Conservation (phyloP, 2,329 filamentous ascomycete genomes). For the Exserohilum turcica region DNA sequence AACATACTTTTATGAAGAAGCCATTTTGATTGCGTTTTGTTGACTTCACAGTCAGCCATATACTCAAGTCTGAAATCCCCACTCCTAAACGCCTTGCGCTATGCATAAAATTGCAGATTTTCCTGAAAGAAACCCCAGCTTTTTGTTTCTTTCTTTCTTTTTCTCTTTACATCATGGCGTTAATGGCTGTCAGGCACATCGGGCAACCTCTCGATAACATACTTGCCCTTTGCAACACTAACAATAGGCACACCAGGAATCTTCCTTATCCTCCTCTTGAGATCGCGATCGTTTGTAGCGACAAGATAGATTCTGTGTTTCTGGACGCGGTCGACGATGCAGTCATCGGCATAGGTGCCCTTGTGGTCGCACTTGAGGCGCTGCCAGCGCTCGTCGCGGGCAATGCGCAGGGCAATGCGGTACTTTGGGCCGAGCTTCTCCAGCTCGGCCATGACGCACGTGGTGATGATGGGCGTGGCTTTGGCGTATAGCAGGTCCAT, state of each 20-base stretch:
- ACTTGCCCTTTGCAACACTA: conserved; percentile 86
- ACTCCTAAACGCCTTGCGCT: conserved; percentile 12
- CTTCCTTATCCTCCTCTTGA: conserved; percentile 81
- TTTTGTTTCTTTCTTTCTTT: background rate
- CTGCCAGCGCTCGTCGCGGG: conserved; percentile 87
- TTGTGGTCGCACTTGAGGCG: conserved; percentile 88
- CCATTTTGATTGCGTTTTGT: background rate
- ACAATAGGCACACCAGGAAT: conserved; percentile 77
- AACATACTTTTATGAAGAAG: too few relatives aligned
- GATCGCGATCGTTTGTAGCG: conserved; percentile 60
- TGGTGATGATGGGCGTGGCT: conserved; percentile 84
- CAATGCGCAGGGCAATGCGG: conserved; percentile 81
- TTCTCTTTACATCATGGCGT: background rate
- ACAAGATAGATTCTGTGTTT: conserved; percentile 56
- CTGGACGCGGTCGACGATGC: conserved; percentile 49
- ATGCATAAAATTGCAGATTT: conserved; percentile 9
- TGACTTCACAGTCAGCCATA: background rate
- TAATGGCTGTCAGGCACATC: conserved; percentile 70
- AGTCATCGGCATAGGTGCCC: conserved; percentile 83
- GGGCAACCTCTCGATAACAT: conserved; percentile 89
- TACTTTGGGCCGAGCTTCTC: conserved; percentile 89
- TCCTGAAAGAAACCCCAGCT: too few relatives aligned
- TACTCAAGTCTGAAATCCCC: background rate
- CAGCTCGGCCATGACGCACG: conserved; percentile 76
- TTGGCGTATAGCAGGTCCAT: conserved; percentile 96